Base-by-base conservation (phyloP, 2,329 filamentous ascomycete genomes). In the Bipolaris sorokiniana region DNA sequence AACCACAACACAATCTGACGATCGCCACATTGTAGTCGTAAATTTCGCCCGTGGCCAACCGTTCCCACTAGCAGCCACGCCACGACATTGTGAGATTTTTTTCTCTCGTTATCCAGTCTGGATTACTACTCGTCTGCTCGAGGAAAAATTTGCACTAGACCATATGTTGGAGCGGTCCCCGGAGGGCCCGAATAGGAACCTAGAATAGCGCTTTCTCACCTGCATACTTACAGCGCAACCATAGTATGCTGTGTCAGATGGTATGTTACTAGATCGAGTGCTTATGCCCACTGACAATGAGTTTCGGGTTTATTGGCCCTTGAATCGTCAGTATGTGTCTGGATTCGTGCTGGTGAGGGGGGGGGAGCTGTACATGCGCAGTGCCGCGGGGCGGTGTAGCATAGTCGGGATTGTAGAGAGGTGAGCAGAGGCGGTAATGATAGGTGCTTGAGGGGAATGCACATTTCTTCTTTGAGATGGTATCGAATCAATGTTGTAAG, bases 221-320 rank as follows among this genome's bases (percentile, higher is more conserved):
- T 48, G 31, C 20, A 16, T 48, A 18, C 20, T n/a, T 48, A 18
- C 40, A 33, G 50, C 50, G 23, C 31, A 20, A 45, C 31, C 48
- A 31, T 42, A 22, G 13, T 9, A 5, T 42, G 13, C 13, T 20
- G 28, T 54, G 50, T 54, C 45, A 57, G 50, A 54, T 40, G 11
- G 16, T 16, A 34, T 45, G 38, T 26, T 44, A 34, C 15, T 16
- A 37, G 22, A 28, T 44, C 31, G 15, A 49, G 34, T 2, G 5
- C n/a, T 11, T 40, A 26, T 23, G 23, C 23, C 10, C 37, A 34
- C 33, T 26, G 26, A 6, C 36, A 15, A 10, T 23, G 51, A 34
- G 22, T 7, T n/a, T 16, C 13, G 7, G 10, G 20, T 22, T 26
- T 4, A 3, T 40, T 23, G 28, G 13, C 2, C 9, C 48, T 9